These are phyloP conservation scores for Gonapodya prolifera DNA, from an alignment of 192 early-diverging fungal genomes.

Conservation along the genomic window DNA sequence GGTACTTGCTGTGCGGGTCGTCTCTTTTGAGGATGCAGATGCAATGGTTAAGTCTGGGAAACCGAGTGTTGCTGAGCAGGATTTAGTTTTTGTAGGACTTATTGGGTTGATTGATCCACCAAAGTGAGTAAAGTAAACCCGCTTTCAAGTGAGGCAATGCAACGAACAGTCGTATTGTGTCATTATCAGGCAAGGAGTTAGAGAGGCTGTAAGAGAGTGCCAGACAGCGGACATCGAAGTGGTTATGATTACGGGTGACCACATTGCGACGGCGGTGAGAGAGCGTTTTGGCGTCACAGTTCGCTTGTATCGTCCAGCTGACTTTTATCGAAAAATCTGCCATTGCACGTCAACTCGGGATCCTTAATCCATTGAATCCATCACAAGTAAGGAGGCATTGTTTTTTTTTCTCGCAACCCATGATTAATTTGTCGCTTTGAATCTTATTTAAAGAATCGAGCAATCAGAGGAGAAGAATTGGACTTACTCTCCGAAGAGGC, in stretches of 20 bases:
- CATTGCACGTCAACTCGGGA: no score
- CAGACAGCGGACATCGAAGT: slow-evolving; percentile 89
- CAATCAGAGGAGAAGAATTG: slow-evolving; percentile 79
- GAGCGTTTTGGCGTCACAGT: slow-evolving; percentile 78
- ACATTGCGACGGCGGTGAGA: no score
- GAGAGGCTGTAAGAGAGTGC: slow-evolving; percentile 67
- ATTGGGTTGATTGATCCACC: slow-evolving; percentile 93
- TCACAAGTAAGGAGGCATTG: slow-evolving; percentile 18
- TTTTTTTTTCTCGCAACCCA: slow-evolving; percentile 17
- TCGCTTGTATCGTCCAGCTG: slow-evolving; percentile 22
- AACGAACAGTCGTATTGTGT: no score
- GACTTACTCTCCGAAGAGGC: slow-evolving; percentile 84
- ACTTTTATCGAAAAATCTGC: slow-evolving; percentile 14
- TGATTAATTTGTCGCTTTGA: not conserved
- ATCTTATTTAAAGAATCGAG: slow-evolving; percentile 35
- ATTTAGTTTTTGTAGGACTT: slow-evolving; percentile 78
- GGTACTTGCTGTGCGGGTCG: slow-evolving; percentile 63
- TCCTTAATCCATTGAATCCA: slow-evolving; percentile 29
- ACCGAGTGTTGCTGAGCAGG: slow-evolving; percentile 48
- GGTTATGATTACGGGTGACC: slow-evolving; percentile 96
- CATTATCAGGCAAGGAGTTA: slow-evolving; percentile 47
- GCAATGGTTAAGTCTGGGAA: slow-evolving; percentile 39
- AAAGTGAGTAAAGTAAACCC: slow-evolving; percentile 27
- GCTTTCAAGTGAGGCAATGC: no score
- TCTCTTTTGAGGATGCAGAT: slow-evolving; percentile 39